Evolutionary conservation across 176 grass and related monocot species (phyloP), one percentile per base, ranked within the genome.

Genomic region (Zizania latifolia): DNA sequence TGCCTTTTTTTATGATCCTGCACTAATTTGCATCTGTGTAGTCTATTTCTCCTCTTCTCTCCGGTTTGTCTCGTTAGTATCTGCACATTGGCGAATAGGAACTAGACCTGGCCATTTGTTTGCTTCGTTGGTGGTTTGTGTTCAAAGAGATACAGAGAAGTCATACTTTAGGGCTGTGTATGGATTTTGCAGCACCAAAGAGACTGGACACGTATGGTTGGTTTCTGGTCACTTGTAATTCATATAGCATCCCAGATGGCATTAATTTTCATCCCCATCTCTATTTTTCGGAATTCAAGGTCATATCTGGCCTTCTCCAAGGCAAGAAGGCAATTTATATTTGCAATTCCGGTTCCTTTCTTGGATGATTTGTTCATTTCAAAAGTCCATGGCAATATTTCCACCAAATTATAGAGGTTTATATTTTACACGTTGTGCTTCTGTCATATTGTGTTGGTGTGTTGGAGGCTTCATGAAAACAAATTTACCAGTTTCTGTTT

Each of bases 301-400:
- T 57, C n/a, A 40, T 64, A 72, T 16, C 35, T 48, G n/a, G 16
- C 51, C 62, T 68, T 60, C 36, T 39, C 37, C 21, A 67, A 65
- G 9, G 81, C 43, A 65, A 72, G 40, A 46, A 15, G 15, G 0
- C 36, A 16, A 41, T 72, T 8, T 32, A n/a, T 15, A 45, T 26
- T 24, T 58, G 28, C 6, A 27, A 27, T 50, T 34, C 8, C 0
- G 10, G 10, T 4, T 46, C 14, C 55, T 72, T 31, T 59, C 21
- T 71, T 8, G 9, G 43, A 27, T 55, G 23, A 38, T 78, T 63
- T 71, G 5, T 15, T 65, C 44, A 7, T 68, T 79, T 51, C 23
- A 35, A 9, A 66, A 71, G 68, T 26, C 36, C 31, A n/a, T 11
- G 68, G 22, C 78, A n/a, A 71, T 27, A 66, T 78, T 64, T 84